Evolutionary conservation across 495 filamentous ascomycete species (phyloP).

Genomic region (Trichoderma reesei): DNA sequence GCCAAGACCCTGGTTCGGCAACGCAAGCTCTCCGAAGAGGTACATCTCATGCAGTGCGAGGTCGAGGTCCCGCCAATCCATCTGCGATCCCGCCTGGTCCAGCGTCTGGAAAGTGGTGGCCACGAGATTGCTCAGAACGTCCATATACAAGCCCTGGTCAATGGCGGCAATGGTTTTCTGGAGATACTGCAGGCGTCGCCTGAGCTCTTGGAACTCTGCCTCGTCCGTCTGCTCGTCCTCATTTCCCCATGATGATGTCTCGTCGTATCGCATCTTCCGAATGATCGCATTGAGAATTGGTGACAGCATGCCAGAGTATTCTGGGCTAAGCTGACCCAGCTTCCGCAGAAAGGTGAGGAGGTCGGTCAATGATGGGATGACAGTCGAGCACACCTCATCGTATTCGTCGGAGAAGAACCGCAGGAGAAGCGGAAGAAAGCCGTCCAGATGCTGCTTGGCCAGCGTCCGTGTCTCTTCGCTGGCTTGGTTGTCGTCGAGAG

Average conservation of each 20-base stretch:
- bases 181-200: conserved; percentile 75
- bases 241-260: conserved; percentile 85
- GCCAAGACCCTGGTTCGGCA: conserved; percentile 75
- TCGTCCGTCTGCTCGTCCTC: conserved; percentile 94
- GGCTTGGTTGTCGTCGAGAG: conserved; percentile 45
- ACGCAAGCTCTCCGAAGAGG: conserved; percentile 85
- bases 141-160: conserved; percentile 74
- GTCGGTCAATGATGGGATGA: conserved; percentile 85
- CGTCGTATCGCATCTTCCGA: conserved; percentile 91
- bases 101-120: conserved; percentile 70
- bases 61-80: conserved; percentile 94
- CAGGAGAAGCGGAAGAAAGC: conserved; percentile 74
- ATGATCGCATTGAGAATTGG: conserved; percentile 86
- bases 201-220: conserved; percentile 93
- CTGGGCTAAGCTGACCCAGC: conserved; percentile 51
- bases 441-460: conserved; percentile 66
- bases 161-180: conserved; percentile 85
- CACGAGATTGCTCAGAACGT: conserved; percentile 75
- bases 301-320: conserved; percentile 68
- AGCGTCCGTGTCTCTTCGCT: conserved; percentile 46
- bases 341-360: conserved; percentile 81
- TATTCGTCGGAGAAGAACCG: conserved; percentile 96
- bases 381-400: conserved; percentile 91
- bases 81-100: conserved; percentile 54
- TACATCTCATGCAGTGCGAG: conserved; percentile 95